Conservation (phyloP, 805 yeast species). For the Zygotorulaspora florentina region DNA sequence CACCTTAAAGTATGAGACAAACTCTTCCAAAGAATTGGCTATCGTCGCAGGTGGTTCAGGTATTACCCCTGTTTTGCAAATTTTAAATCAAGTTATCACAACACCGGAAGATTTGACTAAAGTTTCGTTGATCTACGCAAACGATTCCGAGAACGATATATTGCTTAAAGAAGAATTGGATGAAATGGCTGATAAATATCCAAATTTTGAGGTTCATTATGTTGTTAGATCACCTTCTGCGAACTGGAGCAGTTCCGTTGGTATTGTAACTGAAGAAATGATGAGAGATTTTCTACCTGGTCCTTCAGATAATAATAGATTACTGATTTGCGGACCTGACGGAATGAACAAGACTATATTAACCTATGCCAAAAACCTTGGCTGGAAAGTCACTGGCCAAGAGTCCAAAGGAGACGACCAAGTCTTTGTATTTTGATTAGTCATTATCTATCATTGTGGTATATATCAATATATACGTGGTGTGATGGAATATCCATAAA, state of each 20-base stretch:
- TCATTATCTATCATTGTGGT: background rate
- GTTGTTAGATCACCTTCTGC: conserved; percentile 48
- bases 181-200: conserved; percentile 59
- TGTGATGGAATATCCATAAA: background rate
- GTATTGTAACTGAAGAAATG: conserved; percentile 57
- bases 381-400: conserved; percentile 49
- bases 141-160: conserved; percentile 73
- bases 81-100: conserved; percentile 64
- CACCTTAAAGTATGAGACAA: conserved; percentile 53
- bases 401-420: conserved; percentile 48
- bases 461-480: background rate
- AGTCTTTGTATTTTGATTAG: conserved; percentile 35
- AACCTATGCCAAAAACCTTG: conserved; percentile 51
- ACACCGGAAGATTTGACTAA: conserved; percentile 62
- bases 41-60: conserved; percentile 87
- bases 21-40: conserved; percentile 59
- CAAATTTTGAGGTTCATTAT: conserved; percentile 58
- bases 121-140: conserved; percentile 62
- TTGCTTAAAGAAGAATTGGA: conserved; percentile 68
- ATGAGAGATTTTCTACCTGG: conserved; percentile 50
- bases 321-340: conserved; percentile 73
- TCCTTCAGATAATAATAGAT: conserved; percentile 46
- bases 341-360: conserved; percentile 56
- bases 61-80: conserved; percentile 84
- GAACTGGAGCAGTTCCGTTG: conserved; percentile 55